Percentiles rank a stretch among this genome's conserved stretches.
Conservation (phyloP, 352 stramenopile genomes). For the Phytopythium boreale region DNA sequence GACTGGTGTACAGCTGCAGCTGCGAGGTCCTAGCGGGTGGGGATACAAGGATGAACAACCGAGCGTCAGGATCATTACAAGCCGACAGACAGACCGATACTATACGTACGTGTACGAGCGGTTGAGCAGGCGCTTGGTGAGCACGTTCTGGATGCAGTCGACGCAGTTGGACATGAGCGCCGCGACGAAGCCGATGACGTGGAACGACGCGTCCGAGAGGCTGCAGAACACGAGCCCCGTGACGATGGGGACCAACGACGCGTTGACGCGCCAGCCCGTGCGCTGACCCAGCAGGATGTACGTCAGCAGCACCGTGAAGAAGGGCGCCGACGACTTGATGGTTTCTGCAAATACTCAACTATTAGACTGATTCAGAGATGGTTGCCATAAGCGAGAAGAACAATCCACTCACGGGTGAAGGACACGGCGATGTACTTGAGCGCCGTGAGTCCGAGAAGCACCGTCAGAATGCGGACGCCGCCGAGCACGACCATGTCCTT, state of each 20-base stretch:
- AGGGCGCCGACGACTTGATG: slow-evolving; percentile 90
- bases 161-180: slow-evolving; percentile 89
- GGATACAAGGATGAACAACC: neutral
- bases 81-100: too few species aligned
- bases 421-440: slow-evolving; percentile 92
- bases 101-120: slow-evolving; percentile 64
- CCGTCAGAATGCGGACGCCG: slow-evolving; percentile 79
- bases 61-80: slow-evolving; percentile 5
- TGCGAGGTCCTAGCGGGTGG: slow-evolving; percentile 51
- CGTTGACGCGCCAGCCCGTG: slow-evolving; percentile 80
- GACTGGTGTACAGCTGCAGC: slow-evolving; percentile 89
- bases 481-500: slow-evolving; percentile 86
- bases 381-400: slow-evolving; percentile 1
- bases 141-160: slow-evolving; percentile 92
- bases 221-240: slow-evolving; percentile 84
- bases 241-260: slow-evolving; percentile 87
- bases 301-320: slow-evolving; percentile 89
- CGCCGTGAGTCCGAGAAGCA: slow-evolving; percentile 87
- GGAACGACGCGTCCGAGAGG: slow-evolving; percentile 83
- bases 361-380: neutral
- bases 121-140: slow-evolving; percentile 88
- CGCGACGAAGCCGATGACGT: slow-evolving; percentile 86
- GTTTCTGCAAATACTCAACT: slow-evolving; percentile 53
- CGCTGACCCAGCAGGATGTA: slow-evolving; percentile 82
- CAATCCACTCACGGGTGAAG: slow-evolving; percentile 64